These are phyloP conservation scores for Leccinum longicurvipes DNA, from an alignment of 768 basidiomycete species.

Conservation along the genomic window DNA sequence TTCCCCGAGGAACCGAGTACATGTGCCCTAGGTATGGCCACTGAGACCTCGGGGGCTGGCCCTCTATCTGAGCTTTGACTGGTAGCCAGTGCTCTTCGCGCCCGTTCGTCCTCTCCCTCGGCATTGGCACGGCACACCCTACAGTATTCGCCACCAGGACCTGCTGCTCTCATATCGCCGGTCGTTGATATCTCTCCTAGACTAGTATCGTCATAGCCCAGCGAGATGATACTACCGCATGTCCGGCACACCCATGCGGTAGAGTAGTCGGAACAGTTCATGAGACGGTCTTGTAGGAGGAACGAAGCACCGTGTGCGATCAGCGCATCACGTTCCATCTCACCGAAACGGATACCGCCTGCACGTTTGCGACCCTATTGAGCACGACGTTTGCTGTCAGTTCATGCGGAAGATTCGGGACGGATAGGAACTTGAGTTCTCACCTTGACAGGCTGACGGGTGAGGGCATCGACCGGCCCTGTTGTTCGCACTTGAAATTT, in stretches of 20 bases:
- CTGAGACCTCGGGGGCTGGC: constrained; percentile 51
- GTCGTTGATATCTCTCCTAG: constrained; percentile 59
- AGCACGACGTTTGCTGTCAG: not conserved
- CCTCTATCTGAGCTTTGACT: constrained; percentile 44
- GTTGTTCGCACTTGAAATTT: constrained; percentile 99
- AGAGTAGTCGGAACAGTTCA: constrained; percentile 99
- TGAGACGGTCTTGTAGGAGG: constrained; percentile 94
- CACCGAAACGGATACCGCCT: constrained; percentile 98
- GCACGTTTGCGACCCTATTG: constrained; percentile 91
- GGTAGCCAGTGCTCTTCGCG: constrained; percentile 56
- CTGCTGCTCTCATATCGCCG: constrained; percentile 53
- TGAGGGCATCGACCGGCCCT: constrained; percentile 93
- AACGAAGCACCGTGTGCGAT: constrained; percentile 99
- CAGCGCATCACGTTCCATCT: constrained; percentile 99
- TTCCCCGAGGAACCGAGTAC: constrained; percentile 56
- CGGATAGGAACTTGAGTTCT: constrained; percentile 14
- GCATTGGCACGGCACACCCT: constrained; percentile 80
- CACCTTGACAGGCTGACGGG: constrained; percentile 96
- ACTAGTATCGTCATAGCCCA: constrained; percentile 90
- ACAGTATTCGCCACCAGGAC: constrained; percentile 91
- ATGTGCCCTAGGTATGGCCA: constrained; percentile 66
- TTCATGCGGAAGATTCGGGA: not conserved
- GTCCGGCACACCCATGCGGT: constrained; percentile 98
- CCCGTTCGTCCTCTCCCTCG: constrained; percentile 59
- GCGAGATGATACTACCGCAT: constrained; percentile 92